Conservation (phyloP, 2,329 filamentous ascomycete genomes). For the Fusarium begoniae region DNA sequence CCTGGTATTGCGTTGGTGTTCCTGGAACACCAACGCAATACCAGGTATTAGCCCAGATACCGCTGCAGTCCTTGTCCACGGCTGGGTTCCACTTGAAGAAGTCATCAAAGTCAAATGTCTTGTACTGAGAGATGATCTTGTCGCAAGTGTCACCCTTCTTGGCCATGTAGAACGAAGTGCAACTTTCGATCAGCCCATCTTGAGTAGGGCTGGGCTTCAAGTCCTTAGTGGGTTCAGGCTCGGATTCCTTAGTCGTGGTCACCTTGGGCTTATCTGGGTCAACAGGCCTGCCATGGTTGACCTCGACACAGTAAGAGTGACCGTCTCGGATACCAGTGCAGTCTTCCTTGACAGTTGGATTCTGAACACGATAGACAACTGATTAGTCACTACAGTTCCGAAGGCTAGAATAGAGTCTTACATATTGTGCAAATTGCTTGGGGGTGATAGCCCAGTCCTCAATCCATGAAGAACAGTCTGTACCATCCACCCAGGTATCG, state of each 20-base stretch:
- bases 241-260: rapidly evolving
- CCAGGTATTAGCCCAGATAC: not conserved
- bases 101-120: not conserved
- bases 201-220: not conserved
- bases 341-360: not conserved
- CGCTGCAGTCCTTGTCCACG: not conserved
- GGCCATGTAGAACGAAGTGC: slow-evolving; percentile 13
- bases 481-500: too few species aligned
- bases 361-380: too few species aligned
- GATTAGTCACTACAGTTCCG: too few species aligned
- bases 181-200: not conserved
- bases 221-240: not conserved
- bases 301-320: not conserved
- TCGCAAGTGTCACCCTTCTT: slow-evolving; percentile 11
- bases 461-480: too few species aligned
- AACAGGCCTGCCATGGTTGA: too few species aligned
- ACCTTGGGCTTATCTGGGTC: too few species aligned
- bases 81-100: slow-evolving; percentile 11
- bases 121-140: not conserved
- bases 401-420: too few species aligned
- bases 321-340: not conserved
- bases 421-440: too few species aligned
- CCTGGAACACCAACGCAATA: slow-evolving; percentile 8
- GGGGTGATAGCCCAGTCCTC: too few species aligned
- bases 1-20: not conserved